Evolutionary conservation across 2,329 filamentous ascomycete species (phyloP), one percentile per base, ranked within the genome.

Genomic region (Beauveria asiatica): DNA sequence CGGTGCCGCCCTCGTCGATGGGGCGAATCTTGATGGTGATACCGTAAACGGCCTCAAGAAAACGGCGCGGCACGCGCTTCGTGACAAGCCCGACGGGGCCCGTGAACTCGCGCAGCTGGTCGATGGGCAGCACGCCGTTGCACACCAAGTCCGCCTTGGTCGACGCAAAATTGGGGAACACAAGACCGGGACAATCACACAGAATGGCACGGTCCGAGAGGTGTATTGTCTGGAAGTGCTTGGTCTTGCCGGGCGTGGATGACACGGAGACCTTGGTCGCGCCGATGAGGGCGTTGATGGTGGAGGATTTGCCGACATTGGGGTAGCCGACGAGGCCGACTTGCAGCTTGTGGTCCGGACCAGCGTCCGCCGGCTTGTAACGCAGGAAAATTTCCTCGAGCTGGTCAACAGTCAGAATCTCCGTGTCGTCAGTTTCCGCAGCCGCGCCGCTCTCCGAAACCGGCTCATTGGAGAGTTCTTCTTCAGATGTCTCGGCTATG

Each of bases 261-360:
- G 94, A 99, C 44, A 99, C 95, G 0, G 93, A 97, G 6, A 99
- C 94, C 77, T 97, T 99, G 79, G 97, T 99, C 59, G 94, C 87
- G 55, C 95, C 95, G 61, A 97, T 92, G n/a, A 99, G 83, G 46
- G 94, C 93, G 77, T 99, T 99, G 81, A 99, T 99, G 17, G 94
- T 99, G 53, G 92, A 97, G 1, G 95, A 99, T 77, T 99, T 99
- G 76, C 94, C 94, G 64, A 99, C 94, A 77, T 99, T 99, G 69
- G 94, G 94, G 75, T 99, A 99, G 62, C 94, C 94, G 42, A 99
- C 94, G 21, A 99, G 80, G 67, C 94, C 94, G 66, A 99, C 94
- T 65, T 91, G 86, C 5, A 92, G 87, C 73, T 95, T 97, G 64
- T 75, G 75, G 50, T 79, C 77, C 9, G 76, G 67, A 4, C 82